phyloP scores from a whole-genome alignment of 805 yeast species.

The Schizosaccharomyces osmophilus region DNA sequence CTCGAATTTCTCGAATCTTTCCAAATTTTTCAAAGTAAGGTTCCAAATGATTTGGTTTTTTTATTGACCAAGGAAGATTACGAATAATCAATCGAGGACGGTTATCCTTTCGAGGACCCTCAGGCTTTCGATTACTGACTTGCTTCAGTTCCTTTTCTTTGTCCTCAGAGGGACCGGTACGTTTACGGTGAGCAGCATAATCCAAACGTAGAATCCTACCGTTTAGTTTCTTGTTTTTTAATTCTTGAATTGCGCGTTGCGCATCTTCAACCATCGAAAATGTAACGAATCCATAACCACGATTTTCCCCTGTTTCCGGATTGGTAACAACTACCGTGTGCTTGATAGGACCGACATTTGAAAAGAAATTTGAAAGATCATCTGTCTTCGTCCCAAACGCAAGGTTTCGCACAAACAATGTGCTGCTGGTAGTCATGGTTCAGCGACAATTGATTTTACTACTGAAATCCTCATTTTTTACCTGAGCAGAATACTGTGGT shows the following conservation, averaged over 20 bases:
- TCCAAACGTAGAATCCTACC: constrained; percentile 51
- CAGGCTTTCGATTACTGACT: not conserved
- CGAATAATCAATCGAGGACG: constrained; percentile 70
- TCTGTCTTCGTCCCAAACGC: constrained; percentile 66
- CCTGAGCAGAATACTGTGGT: not conserved
- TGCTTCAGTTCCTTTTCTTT: not conserved
- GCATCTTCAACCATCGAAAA: constrained; percentile 74
- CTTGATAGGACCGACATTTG: constrained; percentile 81
- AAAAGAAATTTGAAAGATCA: constrained; percentile 58
- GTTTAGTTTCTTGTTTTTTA: constrained; percentile 42
- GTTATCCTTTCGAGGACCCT: constrained; percentile 2
- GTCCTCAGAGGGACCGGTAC: constrained; percentile 15
- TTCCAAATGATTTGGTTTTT: constrained; percentile 47
- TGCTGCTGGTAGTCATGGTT: constrained; percentile 10
- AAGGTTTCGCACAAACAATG: constrained; percentile 65
- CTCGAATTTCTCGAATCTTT: constrained; percentile 63
- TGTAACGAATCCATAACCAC: constrained; percentile 91
- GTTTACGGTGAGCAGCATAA: constrained; percentile 76
- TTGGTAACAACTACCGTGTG: constrained; percentile 85
- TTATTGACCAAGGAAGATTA: constrained; percentile 88
- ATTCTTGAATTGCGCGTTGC: constrained; percentile 37
- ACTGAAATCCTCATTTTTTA: not conserved
- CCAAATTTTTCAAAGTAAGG: constrained; percentile 57
- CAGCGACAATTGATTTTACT: not conserved
- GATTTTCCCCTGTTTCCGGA: constrained; percentile 37